These are phyloP conservation scores for Wakefieldia striispora DNA, from an alignment of 768 basidiomycete genomes.

Conservation along the genomic window DNA sequence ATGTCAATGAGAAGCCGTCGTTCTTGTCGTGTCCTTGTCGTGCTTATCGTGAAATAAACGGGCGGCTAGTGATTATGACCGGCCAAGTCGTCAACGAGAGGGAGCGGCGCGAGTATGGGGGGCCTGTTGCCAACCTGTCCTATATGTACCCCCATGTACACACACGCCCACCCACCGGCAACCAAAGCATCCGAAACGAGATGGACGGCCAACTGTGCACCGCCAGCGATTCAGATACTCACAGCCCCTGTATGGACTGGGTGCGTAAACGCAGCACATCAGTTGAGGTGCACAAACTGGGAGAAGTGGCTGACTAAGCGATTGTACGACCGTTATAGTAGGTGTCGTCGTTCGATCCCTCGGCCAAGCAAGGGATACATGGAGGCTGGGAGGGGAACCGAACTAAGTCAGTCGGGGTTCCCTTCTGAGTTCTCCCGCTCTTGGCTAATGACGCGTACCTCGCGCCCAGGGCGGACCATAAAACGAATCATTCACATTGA, in stretches of 20 bases:
- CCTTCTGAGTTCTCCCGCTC: too few species aligned
- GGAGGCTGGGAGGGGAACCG: too few species aligned
- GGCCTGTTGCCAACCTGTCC: not conserved
- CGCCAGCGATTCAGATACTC: not conserved
- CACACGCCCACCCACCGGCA: slow-evolving; percentile 12
- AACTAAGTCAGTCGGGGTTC: too few species aligned
- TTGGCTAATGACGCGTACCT: too few species aligned
- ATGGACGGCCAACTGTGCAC: too few species aligned
- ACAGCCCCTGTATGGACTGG: slow-evolving; percentile 9
- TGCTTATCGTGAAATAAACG: not conserved
- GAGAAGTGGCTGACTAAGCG: not conserved
- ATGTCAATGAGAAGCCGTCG: not conserved
- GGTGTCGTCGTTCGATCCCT: too few species aligned
- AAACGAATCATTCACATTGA: slow-evolving; percentile 8
- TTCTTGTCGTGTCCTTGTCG: not conserved
- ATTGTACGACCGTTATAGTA: too few species aligned
- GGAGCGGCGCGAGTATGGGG: not conserved
- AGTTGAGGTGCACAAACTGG: slow-evolving; percentile 4
- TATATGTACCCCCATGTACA: slow-evolving; percentile 3
- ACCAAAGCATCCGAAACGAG: slow-evolving; percentile 18
- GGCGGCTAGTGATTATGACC: not conserved
- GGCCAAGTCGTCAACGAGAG: not conserved
- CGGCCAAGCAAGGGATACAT: too few species aligned
- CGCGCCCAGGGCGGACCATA: not conserved
- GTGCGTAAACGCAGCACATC: not conserved